Percentiles rank a stretch among this genome's conserved stretches.
These are phyloP conservation scores for Coemansia asiatica DNA, from an alignment of 192 early-diverging fungal species.

Conservation along the genomic window DNA sequence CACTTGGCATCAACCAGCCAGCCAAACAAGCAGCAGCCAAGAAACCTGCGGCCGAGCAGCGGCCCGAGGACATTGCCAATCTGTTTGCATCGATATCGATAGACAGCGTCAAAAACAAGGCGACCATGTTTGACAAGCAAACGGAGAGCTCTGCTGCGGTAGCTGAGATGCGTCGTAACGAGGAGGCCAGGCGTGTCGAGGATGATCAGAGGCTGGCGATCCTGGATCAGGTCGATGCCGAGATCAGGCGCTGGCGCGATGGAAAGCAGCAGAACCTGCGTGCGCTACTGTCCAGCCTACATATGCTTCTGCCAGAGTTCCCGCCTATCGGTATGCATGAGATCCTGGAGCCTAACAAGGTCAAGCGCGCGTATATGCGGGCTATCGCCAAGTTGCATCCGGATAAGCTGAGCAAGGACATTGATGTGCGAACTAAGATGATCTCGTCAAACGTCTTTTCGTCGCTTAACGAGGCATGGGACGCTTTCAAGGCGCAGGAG, in stretches of 20 bases:
- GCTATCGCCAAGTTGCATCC: slow-evolving; percentile 93
- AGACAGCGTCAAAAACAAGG: slow-evolving; percentile 27
- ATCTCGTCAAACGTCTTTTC: slow-evolving; percentile 87
- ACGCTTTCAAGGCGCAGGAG: slow-evolving; percentile 85
- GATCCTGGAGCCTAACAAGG: slow-evolving; percentile 79
- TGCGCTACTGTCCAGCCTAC: slow-evolving; percentile 78
- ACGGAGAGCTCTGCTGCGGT: slow-evolving; percentile 58
- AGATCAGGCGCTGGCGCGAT: slow-evolving; percentile 72
- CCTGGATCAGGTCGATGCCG: slow-evolving; percentile 77
- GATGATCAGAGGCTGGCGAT: slow-evolving; percentile 74
- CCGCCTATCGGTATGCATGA: slow-evolving; percentile 78
- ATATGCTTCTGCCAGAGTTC: slow-evolving; percentile 81
- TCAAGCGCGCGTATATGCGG: slow-evolving; percentile 91
- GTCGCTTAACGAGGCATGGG: slow-evolving; percentile 92
- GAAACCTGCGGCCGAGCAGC: slow-evolving; percentile 4
- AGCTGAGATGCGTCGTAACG: slow-evolving; percentile 70
- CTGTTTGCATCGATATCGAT: slow-evolving; percentile 52
- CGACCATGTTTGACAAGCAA: slow-evolving; percentile 17
- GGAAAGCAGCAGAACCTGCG: slow-evolving; percentile 92
- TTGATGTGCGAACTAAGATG: slow-evolving; percentile 74
- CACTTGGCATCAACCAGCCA: slow-evolving; percentile 41
- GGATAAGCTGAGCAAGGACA: slow-evolving; percentile 82
- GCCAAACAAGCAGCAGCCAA: slow-evolving; percentile 1
- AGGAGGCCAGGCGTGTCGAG: slow-evolving; percentile 67
- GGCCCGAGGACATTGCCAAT: slow-evolving; percentile 30